Evolutionary conservation across 805 yeast genomes (phyloP).

Genomic region (Myxozyma lipomycoides): DNA sequence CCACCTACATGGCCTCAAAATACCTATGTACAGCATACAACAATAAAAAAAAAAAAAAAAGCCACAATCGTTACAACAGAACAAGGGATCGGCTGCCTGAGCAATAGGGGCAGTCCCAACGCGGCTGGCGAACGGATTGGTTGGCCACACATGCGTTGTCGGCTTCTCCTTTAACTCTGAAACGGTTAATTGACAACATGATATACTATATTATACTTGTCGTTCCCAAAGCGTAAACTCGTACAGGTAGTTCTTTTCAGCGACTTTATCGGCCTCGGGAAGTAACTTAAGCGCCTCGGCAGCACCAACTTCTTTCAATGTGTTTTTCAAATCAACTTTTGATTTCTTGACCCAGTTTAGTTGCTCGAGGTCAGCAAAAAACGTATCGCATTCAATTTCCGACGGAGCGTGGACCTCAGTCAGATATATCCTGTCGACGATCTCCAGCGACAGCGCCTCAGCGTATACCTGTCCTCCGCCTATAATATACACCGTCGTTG

Average conservation of each 20-base stretch:
- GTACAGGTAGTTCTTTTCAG: slow-evolving; percentile 53
- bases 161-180: too few relatives aligned
- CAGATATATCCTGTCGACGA: slow-evolving; percentile 43
- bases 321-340: slow-evolving; percentile 8
- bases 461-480: slow-evolving; percentile 91
- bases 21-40: too few relatives aligned
- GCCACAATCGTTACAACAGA: too few relatives aligned
- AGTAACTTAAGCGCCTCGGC: slow-evolving; percentile 12
- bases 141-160: too few relatives aligned
- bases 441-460: slow-evolving; percentile 49
- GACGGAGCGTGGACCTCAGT: slow-evolving; percentile 11
- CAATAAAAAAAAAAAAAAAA: too few relatives aligned
- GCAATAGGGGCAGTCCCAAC: too few relatives aligned
- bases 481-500: slow-evolving; percentile 58
- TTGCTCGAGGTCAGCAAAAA: slow-evolving; percentile 42
- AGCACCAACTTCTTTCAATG: slow-evolving; percentile 29
- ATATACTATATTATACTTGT: neutral
- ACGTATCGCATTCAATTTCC: slow-evolving; percentile 61
- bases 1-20: too few relatives aligned
- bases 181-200: too few relatives aligned
- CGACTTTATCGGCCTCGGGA: slow-evolving; percentile 10
- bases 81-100: too few relatives aligned
- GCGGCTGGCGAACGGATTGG: too few relatives aligned
- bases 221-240: slow-evolving; percentile 58
- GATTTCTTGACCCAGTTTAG: slow-evolving; percentile 18